Base-by-base conservation (phyloP, 768 basidiomycete genomes). In the Lentinula boryana region DNA sequence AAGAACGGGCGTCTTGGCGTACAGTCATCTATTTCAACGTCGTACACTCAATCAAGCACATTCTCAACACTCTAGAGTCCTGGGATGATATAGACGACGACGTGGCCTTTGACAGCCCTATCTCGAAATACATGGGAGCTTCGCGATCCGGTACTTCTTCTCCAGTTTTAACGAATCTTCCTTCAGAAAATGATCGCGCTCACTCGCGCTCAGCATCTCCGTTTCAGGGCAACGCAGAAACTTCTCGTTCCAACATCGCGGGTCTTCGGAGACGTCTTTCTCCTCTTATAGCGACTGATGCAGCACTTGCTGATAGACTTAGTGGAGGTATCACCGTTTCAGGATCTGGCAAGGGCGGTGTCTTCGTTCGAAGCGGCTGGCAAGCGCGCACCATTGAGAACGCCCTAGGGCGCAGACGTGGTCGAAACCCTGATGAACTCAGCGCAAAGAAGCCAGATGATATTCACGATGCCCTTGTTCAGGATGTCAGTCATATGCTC, bases 361-460 rank as follows among this genome's bases (percentile, higher is more conserved):
- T 93, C 36, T 90, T 81, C 67, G 91, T 93, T 16, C 86, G 91
- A 31, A 85, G 81, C 52, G 91, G 91, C 12, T 93, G 91, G 91
- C 91, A 93, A 69, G 79, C 86, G 5, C 82, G 86, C 58, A 84
- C 85, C 1, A 76, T 84, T 56, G 80, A 86, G 65, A 81, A 82
- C 51, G 77, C 83, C 9, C 63, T 80, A 8, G 76, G 79, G 58
- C 75, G 65, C 66, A 16, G 58, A 13, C 65, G 62, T 35, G 67
- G 66, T n/a, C 56, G 60, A n/a, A 56, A 52, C 63, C 50, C 65
- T 53, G 36, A 41, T 21, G 65, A 76, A 60, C 66, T 75, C 33
- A 76, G 74, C 64, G 21, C 62, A 32, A 68, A 64, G 59, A 75
- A 73, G 64, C 15, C 58, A 4, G 58, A 59, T 7, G 48, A 49